Base-by-base conservation (phyloP, 257 asterid species). In the Solanum medicagineum region DNA sequence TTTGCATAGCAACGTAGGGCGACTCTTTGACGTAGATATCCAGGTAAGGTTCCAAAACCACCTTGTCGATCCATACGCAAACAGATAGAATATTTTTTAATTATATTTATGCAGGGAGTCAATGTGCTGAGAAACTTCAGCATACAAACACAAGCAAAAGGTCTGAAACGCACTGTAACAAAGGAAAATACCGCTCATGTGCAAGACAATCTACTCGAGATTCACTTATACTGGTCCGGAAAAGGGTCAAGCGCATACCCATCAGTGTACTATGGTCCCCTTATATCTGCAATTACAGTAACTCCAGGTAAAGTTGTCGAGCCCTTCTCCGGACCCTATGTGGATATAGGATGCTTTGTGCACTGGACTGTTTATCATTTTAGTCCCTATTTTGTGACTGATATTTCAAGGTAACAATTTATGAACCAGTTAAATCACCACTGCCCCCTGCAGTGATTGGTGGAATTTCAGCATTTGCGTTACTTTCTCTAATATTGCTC, bases 211-310 rank as follows among this genome's bases (percentile, higher is more conserved):
- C 49, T 57, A 5, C 70, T 87, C 45, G 86, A 85, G 80, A 87
- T 87, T 83, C 88, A 85, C 73, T 85, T 87, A 24, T 87, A 87
- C 70, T 85, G 86, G 90, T 53, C 90, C 7, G 88, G 90, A 12
- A 81, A 85, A 56, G 90, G 88, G 42, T 81, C 87, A 20, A 13
- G 20, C 11, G 12, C 2, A 3, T 11, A n/a, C 74, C 62, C 65
- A 36, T n/a, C 84, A 11, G 14, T 1, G 8, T 32, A 65, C 77
- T 81, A 85, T 36, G 88, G 88, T 1, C 87, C 88, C 5, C 88
- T 85, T 8, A 82, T 82, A 53, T 82, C 90, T 60, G 88, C 79
- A 17, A 87, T 87, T 55, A 73, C 90, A 7, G 80, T 87, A 22
- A 85, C 49, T 85, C 86, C 88, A 12, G 88, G 90, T 63, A 24